Evolutionary conservation across 768 basidiomycete species (phyloP).

Genomic region (Amanita exitialis): DNA sequence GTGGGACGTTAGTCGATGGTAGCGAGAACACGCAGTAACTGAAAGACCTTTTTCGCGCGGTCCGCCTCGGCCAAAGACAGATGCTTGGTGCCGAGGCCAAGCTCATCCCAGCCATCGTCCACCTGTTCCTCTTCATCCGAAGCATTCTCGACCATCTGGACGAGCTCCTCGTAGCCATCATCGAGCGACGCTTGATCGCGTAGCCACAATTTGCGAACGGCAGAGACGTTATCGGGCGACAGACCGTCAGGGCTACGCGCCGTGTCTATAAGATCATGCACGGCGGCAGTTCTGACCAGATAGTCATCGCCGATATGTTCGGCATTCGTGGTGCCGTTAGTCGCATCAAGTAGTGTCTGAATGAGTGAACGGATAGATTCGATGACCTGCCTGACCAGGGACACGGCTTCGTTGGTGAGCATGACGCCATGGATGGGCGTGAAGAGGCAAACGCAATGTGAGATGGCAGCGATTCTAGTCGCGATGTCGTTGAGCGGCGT

Average conservation of each 20-base stretch:
- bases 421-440: conserved; percentile 33
- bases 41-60: conserved; percentile 45
- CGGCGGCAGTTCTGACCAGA: conserved; percentile 43
- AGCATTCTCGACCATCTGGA: conserved; percentile 38
- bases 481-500: conserved; percentile 44
- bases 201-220: conserved; percentile 43
- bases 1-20: neutral
- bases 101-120: conserved; percentile 57
- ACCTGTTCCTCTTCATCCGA: conserved; percentile 22
- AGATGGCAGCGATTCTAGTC: conserved; percentile 35
- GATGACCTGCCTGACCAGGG: conserved; percentile 30
- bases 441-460: conserved; percentile 40
- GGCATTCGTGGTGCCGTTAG: conserved; percentile 10
- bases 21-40: neutral
- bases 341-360: conserved; percentile 28
- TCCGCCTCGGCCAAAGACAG: conserved; percentile 42
- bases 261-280: conserved; percentile 50
- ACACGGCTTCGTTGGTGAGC: conserved; percentile 32
- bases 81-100: conserved; percentile 36
- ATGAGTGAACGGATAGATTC: conserved; percentile 33
- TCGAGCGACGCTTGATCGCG: conserved; percentile 46
- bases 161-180: conserved; percentile 52
- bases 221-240: conserved; percentile 44
- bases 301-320: conserved; percentile 32
- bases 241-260: conserved; percentile 37